Base-by-base conservation (phyloP, 176 grass and related monocot genomes). In the Miscanthus lutarioriparius region DNA sequence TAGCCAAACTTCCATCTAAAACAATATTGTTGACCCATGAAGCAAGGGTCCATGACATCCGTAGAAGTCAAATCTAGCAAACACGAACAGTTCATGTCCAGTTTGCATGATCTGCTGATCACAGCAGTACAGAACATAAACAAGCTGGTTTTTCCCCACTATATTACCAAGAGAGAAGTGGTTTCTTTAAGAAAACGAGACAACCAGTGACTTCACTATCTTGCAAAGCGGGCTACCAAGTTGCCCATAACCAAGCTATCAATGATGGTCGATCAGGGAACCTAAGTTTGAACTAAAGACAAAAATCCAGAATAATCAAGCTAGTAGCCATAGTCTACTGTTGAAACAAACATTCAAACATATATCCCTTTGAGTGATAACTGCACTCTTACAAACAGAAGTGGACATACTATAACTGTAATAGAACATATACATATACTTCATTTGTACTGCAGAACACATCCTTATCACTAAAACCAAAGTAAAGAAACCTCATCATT, bases 401-500 rank as follows among this genome's bases (percentile, higher is more conserved):
- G n/a, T 11, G 23, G 8, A 23, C 49, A 40, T 74, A 48, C 41
- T 72, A 77, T 36, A 72, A 43, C 32, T 64, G 9, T 26, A 64
- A 30, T 30, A 30, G 28, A 30, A 30, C 28, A 30, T 30, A 30
- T 30, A 63, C 49, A 86, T 49, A 86, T 48, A 14, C 0, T 41
- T 14, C 59, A 63, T 23, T 33, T 14, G 48, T 38, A 70, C 61
- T 16, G 67, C 6, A 62, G 16, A 20, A 20, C 3, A 16, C 6
- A 6, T 39, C 11, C 15, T 54, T 85, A 48, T 7, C 23, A 33
- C 20, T 43, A 73, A 48, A 70, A 63, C 20, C 56, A 54, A 82
- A 72, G 66, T 38, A 80, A 27, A 86, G 30, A 48, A 74, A 74
- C 45, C 15, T 40, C 67, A 72, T 78, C 54, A 11, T 58, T 86